phyloP scores from a whole-genome alignment of 1,284 basidiomycete genomes.

The Boletus holoroseus region DNA sequence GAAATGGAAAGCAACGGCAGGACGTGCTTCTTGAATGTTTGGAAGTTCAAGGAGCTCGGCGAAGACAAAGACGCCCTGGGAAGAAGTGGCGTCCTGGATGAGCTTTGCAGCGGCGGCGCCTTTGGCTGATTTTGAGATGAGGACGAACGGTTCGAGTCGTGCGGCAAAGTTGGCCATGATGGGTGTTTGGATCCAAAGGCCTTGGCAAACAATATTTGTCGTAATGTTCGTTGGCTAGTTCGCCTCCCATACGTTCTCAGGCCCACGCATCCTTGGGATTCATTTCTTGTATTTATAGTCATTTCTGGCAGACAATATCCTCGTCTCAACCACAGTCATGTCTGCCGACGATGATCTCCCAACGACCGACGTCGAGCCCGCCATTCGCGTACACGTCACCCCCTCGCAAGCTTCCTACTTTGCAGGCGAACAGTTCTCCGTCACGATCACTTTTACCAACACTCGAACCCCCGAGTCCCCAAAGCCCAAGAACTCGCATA shows the following conservation, averaged over 20 bases:
- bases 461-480: conserved; percentile 52
- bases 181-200: conserved; percentile 19
- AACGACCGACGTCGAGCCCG: conserved; percentile 36
- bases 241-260: conserved; percentile 13
- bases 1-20: neutral
- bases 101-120: conserved; percentile 90
- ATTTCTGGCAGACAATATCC: neutral
- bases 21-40: conserved; percentile 74
- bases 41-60: conserved; percentile 78
- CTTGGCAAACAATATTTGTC: neutral
- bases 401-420: conserved; percentile 88
- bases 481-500: conserved; percentile 46
- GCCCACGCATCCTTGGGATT: conserved; percentile 17
- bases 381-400: conserved; percentile 60
- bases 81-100: conserved; percentile 78
- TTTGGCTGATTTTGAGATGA: conserved; percentile 85
- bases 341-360: conserved; percentile 19
- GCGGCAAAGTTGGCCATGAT: conserved; percentile 45
- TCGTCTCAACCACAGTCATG: conserved; percentile 12
- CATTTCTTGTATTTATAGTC: conserved; percentile 14
- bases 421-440: conserved; percentile 83
- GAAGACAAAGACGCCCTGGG: conserved; percentile 88
- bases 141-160: conserved; percentile 80
- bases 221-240: neutral
- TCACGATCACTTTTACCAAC: conserved; percentile 85